A percentile compares a stretch with the other conserved stretches of the same genome.
These are phyloP conservation scores for Penicillium sp. DNA, from an alignment of 2,329 filamentous ascomycete species.

Conservation along the genomic window DNA sequence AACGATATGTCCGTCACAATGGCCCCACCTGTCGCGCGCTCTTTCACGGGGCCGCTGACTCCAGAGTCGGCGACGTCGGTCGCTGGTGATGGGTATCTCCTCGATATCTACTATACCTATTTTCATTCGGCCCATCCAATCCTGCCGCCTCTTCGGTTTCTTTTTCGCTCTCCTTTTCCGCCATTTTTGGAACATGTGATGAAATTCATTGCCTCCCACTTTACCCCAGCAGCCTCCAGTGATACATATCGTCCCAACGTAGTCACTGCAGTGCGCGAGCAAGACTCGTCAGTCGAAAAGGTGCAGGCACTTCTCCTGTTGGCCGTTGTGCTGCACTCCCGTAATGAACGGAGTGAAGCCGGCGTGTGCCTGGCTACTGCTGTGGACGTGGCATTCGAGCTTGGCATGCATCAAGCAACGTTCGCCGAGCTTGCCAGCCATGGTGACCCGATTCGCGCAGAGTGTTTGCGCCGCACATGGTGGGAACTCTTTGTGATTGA, in stretches of 20 bases:
- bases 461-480: constrained; percentile 86
- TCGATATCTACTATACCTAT: constrained; percentile 56
- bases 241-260: constrained; percentile 44
- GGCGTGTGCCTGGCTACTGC: constrained; percentile 65
- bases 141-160: constrained; percentile 49
- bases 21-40: constrained; percentile 16
- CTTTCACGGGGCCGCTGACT: constrained; percentile 31
- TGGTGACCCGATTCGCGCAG: constrained; percentile 68
- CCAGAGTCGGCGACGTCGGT: constrained; percentile 37
- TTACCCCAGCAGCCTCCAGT: constrained; percentile 47
- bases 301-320: constrained; percentile 78
- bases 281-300: constrained; percentile 57
- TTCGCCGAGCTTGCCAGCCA: constrained; percentile 66
- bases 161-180: constrained; percentile 41
- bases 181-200: constrained; percentile 55
- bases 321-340: constrained; percentile 75
- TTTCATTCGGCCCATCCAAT: constrained; percentile 60
- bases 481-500: constrained; percentile 84
- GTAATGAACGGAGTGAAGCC: constrained; percentile 68
- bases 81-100: constrained; percentile 42
- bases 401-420: constrained; percentile 70
- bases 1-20: constrained; percentile 19
- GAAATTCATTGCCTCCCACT: constrained; percentile 58
- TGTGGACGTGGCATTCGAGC: constrained; percentile 69
- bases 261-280: constrained; percentile 31